These are phyloP conservation scores for Austroboletus niveus DNA, from an alignment of 1,284 basidiomycete species.

Conservation along the genomic window DNA sequence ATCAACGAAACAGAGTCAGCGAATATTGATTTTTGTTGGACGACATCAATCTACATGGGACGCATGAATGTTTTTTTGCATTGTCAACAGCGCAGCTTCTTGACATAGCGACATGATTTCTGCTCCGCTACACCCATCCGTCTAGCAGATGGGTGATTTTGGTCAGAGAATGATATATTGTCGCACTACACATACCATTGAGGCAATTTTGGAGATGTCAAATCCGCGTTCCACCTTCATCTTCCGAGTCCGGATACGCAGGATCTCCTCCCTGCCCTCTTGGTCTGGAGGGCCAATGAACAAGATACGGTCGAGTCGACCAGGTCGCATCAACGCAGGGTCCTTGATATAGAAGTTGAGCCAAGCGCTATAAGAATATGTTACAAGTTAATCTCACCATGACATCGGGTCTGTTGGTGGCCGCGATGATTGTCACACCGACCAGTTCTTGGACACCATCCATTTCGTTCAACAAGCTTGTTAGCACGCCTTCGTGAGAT, in stretches of 20 bases:
- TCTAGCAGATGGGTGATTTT: conserved; percentile 44
- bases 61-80: conserved; percentile 78
- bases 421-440: conserved; percentile 93
- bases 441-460: conserved; percentile 94
- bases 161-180: conserved; percentile 4
- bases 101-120: conserved; percentile 93
- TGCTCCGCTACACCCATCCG: conserved; percentile 94
- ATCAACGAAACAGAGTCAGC: neutral
- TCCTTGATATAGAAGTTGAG: conserved; percentile 54
- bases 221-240: conserved; percentile 82
- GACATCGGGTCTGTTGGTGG: conserved; percentile 93
- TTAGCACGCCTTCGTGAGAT: conserved; percentile 86
- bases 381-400: conserved; percentile 56
- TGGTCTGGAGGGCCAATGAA: conserved; percentile 93
- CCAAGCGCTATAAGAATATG: neutral
- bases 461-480: conserved; percentile 96
- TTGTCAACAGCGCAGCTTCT: conserved; percentile 90
- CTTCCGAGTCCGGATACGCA: conserved; percentile 69
- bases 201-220: conserved; percentile 69
- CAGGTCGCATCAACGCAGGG: conserved; percentile 91
- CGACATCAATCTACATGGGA: conserved; percentile 53
- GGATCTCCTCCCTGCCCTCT: conserved; percentile 78
- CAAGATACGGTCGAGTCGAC: conserved; percentile 91
- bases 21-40: neutral
- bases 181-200: conserved; percentile 51